Evolutionary conservation across 202 grass and related monocot genomes (phyloP), one percentile per base, ranked within the genome.

Genomic region (Saccharum hybrid): DNA sequence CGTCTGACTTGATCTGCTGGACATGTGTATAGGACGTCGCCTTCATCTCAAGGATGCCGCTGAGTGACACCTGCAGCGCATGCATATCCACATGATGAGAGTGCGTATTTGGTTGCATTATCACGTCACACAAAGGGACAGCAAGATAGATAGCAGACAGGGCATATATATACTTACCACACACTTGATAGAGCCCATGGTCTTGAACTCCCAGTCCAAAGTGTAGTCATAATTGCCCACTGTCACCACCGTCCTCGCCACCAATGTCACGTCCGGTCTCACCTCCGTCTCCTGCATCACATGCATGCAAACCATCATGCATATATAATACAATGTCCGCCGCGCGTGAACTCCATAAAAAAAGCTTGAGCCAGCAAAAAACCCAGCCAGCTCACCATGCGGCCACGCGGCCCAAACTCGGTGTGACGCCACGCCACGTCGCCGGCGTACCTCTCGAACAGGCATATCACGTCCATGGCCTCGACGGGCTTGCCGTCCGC

Each of bases 381-480:
- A 16, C 4, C 3, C 49, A 52, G 49, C 7, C 7, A 2, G 49
- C 1, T 87, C 33, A 92, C 90, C 90, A 66, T 22, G 56, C 64
- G 8, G 18, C 59, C 81, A 15, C 78, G 81, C 31, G 86, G 65
- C 42, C 77, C 81, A 23, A 49, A 63, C 40, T 89, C 82, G 4
- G 88, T 90, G 79, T 95, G 93, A 6, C 90, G 75, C 93, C 93
- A 95, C 1, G 88, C 63, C 46, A 85, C 66, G 68, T 95, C 90
- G 59, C 93, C 83, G 72, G 83, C 76, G 75, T 89, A 87, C 2
- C 86, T 66, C 62, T 93, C 94, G 64, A 96, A 96, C 10, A 96
- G 49, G 42, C 90, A 96, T 37, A 91, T 81, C 14, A 75, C 86
- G 71, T 90, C 85, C 37, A 31, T 18, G 26, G 46, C 56, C 52